Evolutionary conservation across 129 eudicot genomes (phyloP), one percentile per base, ranked within the genome.

Genomic region (Mikania micrantha): DNA sequence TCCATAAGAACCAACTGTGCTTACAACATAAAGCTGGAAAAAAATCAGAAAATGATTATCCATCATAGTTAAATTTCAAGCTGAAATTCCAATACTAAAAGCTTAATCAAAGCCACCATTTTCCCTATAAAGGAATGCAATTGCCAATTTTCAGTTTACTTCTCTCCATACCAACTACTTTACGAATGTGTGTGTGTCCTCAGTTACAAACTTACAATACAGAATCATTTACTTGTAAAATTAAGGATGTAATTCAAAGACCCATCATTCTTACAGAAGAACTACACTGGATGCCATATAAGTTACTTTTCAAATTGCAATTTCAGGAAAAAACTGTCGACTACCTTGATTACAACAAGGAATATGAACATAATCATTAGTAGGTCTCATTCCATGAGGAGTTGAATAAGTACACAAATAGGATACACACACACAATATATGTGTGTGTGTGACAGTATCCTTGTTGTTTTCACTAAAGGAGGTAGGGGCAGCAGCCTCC

Each of bases 81-180:
- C 52, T 22, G 9, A 35, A 61, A 45, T 49, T 58, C 47, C 57
- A 58, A 41, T 28, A 19, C 32, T 48, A 49, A 29, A 11, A 11
- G 35, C 54, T 59, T 67, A 21, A 31, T 6, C 29, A 20, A 47
- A 66, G 7, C 41, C 19, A 19, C 42, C 57, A 16, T 15, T 38
- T 54, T 5, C 21, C 24, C 13, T 3, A 25, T 5, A 54, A 24
- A 25, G 9, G 13, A 21, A 3, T 21, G 12, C 45, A 42, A 38
- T 54, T n/a, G 19, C 19, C 66, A 70, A 24, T 69, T 54, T 38
- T 41, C 44, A 70, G 50, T 56, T 38, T 25, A 53, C 27, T 22
- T 38, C 13, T 40, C 40, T 28, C 27, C 49, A 70, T 19, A 70
- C 27, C 39, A 56, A 16, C 29, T 54, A 38, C 40, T 69, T 69